These are phyloP conservation scores for Sporopachydermia lactativora DNA, from an alignment of 805 yeast genomes.

Conservation along the genomic window DNA sequence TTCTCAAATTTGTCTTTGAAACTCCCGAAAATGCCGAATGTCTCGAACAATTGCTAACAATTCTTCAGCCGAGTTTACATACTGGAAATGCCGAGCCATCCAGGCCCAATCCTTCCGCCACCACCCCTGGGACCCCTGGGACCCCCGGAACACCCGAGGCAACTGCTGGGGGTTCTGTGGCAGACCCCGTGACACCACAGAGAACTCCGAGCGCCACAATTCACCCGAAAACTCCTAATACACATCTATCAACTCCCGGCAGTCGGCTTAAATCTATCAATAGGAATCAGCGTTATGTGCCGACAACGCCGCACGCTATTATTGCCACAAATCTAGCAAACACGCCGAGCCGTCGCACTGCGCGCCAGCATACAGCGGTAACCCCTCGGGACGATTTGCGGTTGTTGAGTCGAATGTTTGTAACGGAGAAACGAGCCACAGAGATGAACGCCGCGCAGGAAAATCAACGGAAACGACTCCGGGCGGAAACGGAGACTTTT, in stretches of 20 bases:
- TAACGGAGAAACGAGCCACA: conserved; percentile 5
- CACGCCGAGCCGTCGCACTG: conserved; percentile 3
- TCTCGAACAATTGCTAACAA: too few relatives aligned
- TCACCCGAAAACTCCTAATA: neutral
- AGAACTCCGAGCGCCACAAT: too few relatives aligned
- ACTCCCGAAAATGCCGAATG: too few relatives aligned
- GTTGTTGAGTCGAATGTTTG: conserved; percentile 12
- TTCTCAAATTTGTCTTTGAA: too few relatives aligned
- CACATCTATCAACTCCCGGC: neutral
- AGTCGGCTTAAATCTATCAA: neutral
- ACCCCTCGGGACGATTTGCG: conserved; percentile 11
- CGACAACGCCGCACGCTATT: neutral
- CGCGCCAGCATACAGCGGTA: neutral
- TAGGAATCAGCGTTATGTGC: neutral
- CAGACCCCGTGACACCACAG: too few relatives aligned
- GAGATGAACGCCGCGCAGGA: conserved; percentile 8
- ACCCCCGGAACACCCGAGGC: too few relatives aligned
- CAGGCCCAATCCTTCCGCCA: too few relatives aligned
- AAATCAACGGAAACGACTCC: neutral
- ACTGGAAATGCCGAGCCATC: too few relatives aligned
- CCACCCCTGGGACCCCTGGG: too few relatives aligned
- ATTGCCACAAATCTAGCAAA: neutral
- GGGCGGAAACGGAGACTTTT: neutral
- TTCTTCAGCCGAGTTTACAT: too few relatives aligned
- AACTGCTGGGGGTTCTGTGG: too few relatives aligned